Conservation (phyloP, 371 early-diverging fungal species). For the Syncephalastrum monosporum region DNA sequence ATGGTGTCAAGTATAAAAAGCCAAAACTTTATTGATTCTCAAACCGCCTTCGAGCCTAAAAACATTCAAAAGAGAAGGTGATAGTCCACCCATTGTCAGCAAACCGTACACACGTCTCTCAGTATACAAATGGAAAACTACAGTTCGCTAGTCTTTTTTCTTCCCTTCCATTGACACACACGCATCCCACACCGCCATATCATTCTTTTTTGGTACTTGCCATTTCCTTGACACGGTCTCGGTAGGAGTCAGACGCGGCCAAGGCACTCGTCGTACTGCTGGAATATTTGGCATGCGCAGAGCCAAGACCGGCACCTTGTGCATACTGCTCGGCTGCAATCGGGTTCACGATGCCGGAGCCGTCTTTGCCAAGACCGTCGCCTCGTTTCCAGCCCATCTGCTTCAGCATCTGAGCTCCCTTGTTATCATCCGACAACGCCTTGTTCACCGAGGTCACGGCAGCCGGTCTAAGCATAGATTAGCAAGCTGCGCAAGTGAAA, state of each 20-base stretch:
- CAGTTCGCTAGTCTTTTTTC: too few species aligned
- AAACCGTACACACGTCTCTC: too few species aligned
- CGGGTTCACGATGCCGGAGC: constrained; percentile 42
- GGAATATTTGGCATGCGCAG: constrained; percentile 15
- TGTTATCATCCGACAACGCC: constrained; percentile 39
- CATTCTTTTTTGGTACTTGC: constrained; percentile 5
- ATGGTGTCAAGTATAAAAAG: too few species aligned
- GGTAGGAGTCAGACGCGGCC: constrained; percentile 12
- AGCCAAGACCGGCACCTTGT: constrained; percentile 37
- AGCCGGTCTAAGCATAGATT: constrained; percentile 3
- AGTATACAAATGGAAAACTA: too few species aligned
- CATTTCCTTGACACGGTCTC: constrained; percentile 23
- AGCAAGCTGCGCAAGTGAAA: too few species aligned
- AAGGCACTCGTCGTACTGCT: background rate
- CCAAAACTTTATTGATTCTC: too few species aligned
- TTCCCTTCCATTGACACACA: too few species aligned
- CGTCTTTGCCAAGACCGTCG: constrained; percentile 42
- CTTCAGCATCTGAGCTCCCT: constrained; percentile 40
- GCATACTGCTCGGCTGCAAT: constrained; percentile 40
- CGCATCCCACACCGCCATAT: too few species aligned
- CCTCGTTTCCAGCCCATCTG: constrained; percentile 51
- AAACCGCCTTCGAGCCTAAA: too few species aligned
- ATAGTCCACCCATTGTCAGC: too few species aligned
- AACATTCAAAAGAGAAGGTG: too few species aligned
- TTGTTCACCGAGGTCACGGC: constrained; percentile 26